Evolutionary conservation across 495 filamentous ascomycete genomes (phyloP).

Genomic region (Podospora comata): DNA sequence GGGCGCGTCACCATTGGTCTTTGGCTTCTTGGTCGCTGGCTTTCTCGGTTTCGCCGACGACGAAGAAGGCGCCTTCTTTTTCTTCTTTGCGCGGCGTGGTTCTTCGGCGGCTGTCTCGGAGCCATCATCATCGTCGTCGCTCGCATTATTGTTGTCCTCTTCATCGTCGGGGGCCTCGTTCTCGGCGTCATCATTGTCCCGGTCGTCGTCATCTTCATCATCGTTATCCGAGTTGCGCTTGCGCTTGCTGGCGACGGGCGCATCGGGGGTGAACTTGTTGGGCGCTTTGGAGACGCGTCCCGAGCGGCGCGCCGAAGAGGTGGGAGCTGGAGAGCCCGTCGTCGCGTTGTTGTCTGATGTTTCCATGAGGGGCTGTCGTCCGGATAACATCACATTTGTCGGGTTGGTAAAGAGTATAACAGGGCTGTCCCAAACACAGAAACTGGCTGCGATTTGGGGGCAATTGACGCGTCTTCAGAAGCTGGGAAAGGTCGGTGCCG

Average conservation of each 20-base stretch:
- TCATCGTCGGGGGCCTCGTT: constrained; percentile 56
- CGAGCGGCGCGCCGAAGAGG: constrained; percentile 63
- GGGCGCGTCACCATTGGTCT: constrained; percentile 60
- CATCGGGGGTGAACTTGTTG: constrained; percentile 57
- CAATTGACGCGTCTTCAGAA: constrained; percentile 37
- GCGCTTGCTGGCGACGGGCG: constrained; percentile 46
- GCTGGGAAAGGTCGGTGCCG: not conserved
- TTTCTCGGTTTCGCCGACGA: constrained; percentile 49
- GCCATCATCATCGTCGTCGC: constrained; percentile 46
- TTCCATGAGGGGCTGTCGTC: constrained; percentile 46
- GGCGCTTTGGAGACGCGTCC: constrained; percentile 76
- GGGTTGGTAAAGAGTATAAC: constrained; percentile 15
- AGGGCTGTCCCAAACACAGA: not conserved
- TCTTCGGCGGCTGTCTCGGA: constrained; percentile 45
- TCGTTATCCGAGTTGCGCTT: constrained; percentile 53
- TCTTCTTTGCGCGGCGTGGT: constrained; percentile 29
- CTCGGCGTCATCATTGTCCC: constrained; percentile 46
- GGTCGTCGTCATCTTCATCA: constrained; percentile 46
- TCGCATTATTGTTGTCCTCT: constrained; percentile 45
- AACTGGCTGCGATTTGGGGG: constrained; percentile 17
- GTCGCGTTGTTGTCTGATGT: constrained; percentile 57
- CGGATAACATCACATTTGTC: constrained; percentile 35
- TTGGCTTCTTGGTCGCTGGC: constrained; percentile 70
- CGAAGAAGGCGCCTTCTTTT: constrained; percentile 32
- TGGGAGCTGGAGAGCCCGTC: constrained; percentile 50